Base-by-base conservation (phyloP, 805 yeast genomes). In the Starmerella vaccinii region DNA sequence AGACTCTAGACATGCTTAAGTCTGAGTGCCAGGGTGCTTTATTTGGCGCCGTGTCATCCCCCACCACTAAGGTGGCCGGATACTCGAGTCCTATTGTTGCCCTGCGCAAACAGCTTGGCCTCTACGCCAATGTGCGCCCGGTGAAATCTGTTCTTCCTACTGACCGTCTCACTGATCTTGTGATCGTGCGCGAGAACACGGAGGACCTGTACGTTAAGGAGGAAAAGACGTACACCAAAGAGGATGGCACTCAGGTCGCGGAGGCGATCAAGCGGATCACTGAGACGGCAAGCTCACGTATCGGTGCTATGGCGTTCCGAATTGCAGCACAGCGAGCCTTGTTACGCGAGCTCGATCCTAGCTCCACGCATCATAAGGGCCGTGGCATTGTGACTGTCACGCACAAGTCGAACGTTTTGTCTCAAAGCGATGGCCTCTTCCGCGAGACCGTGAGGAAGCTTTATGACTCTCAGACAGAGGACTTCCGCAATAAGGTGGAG, bases 71-170 rank as follows among this genome's bases (percentile, higher is more conserved):
- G 71, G 97, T 92, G 42, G 92, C 77, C 43, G 98, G 98, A 48
- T 92, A 92, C 73, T 89, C 97, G 18, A 90, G 97, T 27, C 98
- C 98, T 60, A 90, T 92, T 68, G 98, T 92, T 49, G 97, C 97
- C n/a, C 76, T 92, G 64, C 83, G 98, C 74, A 92, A 90, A 78
- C 85, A 84, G 69, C 65, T 92, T 69, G 97, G 95, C 8, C 74
- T 92, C 49, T 92, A 84, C 67, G 98, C 98, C 61, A 92, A 92
- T 62, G 96, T 92, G 47, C 84, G 98, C 68, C 98, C 98, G 4
- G 97, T 92, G 60, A 92, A 92, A 71, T 82, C 92, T 47, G 97
- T 89, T 35, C 81, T 77, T 37, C 90, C 89, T 49, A 74, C 79
- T 49, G 89, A 86, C 59, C 80, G 87, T 69, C 89, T 94, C 33